Percentiles rank a stretch among this genome's conserved stretches.
Evolutionary conservation across 1,284 basidiomycete genomes (phyloP).

Genomic region (Ustilago trichophora): DNA sequence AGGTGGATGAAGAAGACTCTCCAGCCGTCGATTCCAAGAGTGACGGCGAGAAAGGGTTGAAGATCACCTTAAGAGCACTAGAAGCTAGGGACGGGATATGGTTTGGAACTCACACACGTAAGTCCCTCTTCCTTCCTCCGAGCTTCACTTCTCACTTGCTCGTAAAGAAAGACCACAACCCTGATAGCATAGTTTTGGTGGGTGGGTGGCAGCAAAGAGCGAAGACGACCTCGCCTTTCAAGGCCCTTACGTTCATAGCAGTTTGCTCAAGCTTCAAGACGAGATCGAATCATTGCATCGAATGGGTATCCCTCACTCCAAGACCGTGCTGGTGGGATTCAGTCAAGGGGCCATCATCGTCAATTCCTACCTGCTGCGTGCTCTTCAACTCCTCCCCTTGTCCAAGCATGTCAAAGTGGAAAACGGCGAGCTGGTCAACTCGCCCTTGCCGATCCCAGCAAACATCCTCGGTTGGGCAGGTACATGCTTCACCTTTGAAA

Average conservation of each 20-base stretch:
- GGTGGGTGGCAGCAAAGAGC: constrained; percentile 1
- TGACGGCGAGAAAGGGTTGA: background rate
- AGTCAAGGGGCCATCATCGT: constrained; percentile 27
- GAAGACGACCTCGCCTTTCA: constrained; percentile 9
- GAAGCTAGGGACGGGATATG: constrained; percentile 14
- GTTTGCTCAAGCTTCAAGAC: constrained; percentile 6
- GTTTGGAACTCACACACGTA: constrained; percentile 13
- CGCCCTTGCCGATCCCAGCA: constrained; percentile 8
- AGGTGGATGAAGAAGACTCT: constrained; percentile 7
- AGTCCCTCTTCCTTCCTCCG: no score
- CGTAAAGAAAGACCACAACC: no score
- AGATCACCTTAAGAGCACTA: constrained; percentile 7
- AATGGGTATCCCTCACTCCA: constrained; percentile 6
- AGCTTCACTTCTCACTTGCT: background rate
- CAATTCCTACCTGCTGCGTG: constrained; percentile 11
- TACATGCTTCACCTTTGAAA: constrained; percentile 3
- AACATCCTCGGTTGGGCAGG: constrained; percentile 17
- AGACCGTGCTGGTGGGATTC: constrained; percentile 17
- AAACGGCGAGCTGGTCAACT: background rate
- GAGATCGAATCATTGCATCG: constrained; percentile 16
- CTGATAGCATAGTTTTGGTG: no score
- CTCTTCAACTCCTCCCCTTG: constrained; percentile 1
- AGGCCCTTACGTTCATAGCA: constrained; percentile 18
- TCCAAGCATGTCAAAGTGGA: background rate
- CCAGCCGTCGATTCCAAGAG: no score